These are phyloP conservation scores for Zizania latifolia DNA, from an alignment of 176 grass and related monocot genomes.

Conservation along the genomic window DNA sequence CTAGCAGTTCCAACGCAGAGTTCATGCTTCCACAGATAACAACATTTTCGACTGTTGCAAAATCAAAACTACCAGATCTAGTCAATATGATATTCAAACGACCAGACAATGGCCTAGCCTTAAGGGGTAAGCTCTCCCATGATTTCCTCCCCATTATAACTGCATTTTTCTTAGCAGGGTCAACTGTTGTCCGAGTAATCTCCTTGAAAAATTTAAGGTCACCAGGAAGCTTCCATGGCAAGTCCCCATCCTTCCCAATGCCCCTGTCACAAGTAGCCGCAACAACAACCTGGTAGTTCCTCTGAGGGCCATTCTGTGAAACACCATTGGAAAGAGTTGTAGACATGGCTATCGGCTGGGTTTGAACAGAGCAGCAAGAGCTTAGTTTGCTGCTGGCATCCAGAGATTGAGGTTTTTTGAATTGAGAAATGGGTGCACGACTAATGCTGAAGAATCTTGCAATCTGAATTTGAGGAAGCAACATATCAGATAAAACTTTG, in stretches of 20 bases:
- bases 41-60: slow-evolving; percentile 63
- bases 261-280: slow-evolving; percentile 72
- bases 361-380: not conserved
- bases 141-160: slow-evolving; percentile 91
- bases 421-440: not conserved
- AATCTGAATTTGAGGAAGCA: slow-evolving; percentile 20
- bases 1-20: slow-evolving; percentile 63
- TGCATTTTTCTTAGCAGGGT: slow-evolving; percentile 75
- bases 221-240: slow-evolving; percentile 69
- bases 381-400: not conserved
- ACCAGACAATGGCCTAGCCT: slow-evolving; percentile 60
- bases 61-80: slow-evolving; percentile 71
- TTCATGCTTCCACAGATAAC: slow-evolving; percentile 69
- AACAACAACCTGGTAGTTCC: slow-evolving; percentile 64
- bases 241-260: slow-evolving; percentile 64
- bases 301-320: slow-evolving; percentile 29
- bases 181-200: slow-evolving; percentile 56
- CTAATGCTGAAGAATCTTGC: not conserved
- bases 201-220: slow-evolving; percentile 81
- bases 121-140: slow-evolving; percentile 73
- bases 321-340: slow-evolving; percentile 18
- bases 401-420: not conserved
- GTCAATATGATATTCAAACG: slow-evolving; percentile 78
- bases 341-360: slow-evolving; percentile 11
- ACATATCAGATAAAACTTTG: not conserved